phyloP scores from a whole-genome alignment of 805 yeast species.

The Saturnispora dispora region DNA sequence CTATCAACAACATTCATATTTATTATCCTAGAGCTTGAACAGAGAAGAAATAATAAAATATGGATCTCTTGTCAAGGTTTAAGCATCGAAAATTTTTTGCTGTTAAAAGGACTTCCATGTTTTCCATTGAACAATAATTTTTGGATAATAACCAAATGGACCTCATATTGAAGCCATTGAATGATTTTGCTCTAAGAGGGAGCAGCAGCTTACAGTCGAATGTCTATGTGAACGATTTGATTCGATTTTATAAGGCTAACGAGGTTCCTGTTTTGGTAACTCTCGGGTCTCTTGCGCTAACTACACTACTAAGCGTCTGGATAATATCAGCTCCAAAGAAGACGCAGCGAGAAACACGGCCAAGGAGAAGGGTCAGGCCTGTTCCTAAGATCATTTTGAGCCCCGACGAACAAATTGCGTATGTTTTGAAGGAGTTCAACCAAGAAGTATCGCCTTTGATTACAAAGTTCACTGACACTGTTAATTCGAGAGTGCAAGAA shows the following conservation, averaged over 20 bases:
- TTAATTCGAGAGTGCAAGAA: conserved; percentile 9
- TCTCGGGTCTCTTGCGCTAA: not conserved
- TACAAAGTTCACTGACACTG: not conserved
- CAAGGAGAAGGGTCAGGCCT: conserved; percentile 12
- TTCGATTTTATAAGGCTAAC: not conserved
- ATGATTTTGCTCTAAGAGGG: not conserved
- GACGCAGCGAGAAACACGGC: not conserved
- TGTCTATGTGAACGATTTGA: not conserved
- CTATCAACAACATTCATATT: conserved; percentile 49
- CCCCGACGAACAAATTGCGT: conserved; percentile 10
- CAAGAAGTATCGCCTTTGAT: conserved; percentile 1
- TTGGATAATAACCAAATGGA: not conserved
- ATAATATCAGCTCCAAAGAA: not conserved
- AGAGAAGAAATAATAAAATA: not conserved
- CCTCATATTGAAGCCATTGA: not conserved
- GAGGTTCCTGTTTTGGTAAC: not conserved
- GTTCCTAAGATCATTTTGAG: conserved; percentile 14
- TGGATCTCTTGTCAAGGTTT: not conserved
- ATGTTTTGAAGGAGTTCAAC: not conserved
- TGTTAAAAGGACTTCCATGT: not conserved
- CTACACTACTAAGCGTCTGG: not conserved
- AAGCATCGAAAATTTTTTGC: not conserved
- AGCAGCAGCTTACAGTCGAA: not conserved
- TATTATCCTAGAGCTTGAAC: not conserved
- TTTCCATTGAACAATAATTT: not conserved